Base-by-base conservation (phyloP, 2,329 filamentous ascomycete species). In the Rhynchosporium agropyri region DNA sequence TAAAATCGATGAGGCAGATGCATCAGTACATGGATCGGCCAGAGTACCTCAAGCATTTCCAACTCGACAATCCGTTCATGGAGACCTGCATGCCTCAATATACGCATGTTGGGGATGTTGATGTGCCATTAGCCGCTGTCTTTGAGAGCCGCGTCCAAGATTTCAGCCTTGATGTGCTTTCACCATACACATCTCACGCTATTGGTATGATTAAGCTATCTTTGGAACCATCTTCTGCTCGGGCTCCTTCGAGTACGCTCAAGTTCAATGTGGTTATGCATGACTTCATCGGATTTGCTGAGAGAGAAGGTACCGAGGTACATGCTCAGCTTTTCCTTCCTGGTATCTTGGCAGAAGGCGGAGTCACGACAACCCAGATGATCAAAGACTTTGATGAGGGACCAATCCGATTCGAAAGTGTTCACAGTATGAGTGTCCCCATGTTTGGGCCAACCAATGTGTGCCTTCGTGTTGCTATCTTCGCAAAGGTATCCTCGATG, bases 261-360 rank as follows among this genome's bases (percentile, higher is more conserved):
- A 99, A 98, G 75, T 99, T 99, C 79, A 99, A 98, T 72, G 93
- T 98, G 4, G 93, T 98, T 38, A 97, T 99, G 91, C 93, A 96
- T 73, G 92, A 98, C 73, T 85, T 99, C 78, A 79, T 95, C 42
- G 95, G 95, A 0, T 99, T 99, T 70, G 90, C 95, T 0, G 95
- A 99, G 77, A 87, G 94, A 66, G 95, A 99, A 79, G 95, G 95
- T 13, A 96, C 91, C 0, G 90, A 97, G 68, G 92, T 99, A 33
- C 95, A 99, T 76, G 95, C 92, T 1, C 93, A 98, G 76, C 85
- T 99, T n/a, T 98, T 97, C 73, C 88, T 99, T 43, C 92, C 95
- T 5, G 92, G 92, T 7, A 84, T 96, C 10, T 93, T 91, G 0
- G 93, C 95, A 66, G 90, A 94, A 74, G 92, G 91, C 64, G 93